Conservation (phyloP, 2,329 filamentous ascomycete species). For the Fusarium irregulare region DNA sequence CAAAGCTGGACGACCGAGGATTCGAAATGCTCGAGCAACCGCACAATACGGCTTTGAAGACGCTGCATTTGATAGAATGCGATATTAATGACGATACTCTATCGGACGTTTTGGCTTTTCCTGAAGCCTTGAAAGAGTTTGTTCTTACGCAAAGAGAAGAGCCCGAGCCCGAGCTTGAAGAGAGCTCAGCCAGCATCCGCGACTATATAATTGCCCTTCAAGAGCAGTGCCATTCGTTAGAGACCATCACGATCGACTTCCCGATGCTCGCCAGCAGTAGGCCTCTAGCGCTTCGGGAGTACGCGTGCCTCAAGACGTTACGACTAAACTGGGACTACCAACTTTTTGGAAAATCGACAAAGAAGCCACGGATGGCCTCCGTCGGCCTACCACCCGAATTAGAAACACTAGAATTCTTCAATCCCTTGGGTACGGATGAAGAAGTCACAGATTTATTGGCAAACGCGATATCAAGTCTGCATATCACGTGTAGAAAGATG, state of each 20-base stretch:
- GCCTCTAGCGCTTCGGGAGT: constrained; percentile 58
- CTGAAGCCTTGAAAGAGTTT: constrained; percentile 58
- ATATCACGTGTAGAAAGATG: constrained; percentile 53
- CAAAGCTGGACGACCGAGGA: constrained; percentile 59
- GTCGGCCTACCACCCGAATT: constrained; percentile 60
- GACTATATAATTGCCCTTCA: constrained; percentile 60
- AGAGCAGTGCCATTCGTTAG: constrained; percentile 56
- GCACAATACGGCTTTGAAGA: constrained; percentile 57
- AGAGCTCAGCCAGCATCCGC: constrained; percentile 59
- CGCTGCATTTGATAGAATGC: constrained; percentile 61
- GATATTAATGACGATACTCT: constrained; percentile 60
- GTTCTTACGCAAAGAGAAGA: constrained; percentile 59
- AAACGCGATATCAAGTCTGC: constrained; percentile 54
- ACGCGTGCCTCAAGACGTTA: constrained; percentile 54
- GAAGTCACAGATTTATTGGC: constrained; percentile 60
- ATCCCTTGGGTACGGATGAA: constrained; percentile 58
- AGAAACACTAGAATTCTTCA: constrained; percentile 59
- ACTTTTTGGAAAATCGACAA: constrained; percentile 59
- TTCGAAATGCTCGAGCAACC: constrained; percentile 62
- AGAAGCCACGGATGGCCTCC: constrained; percentile 58
- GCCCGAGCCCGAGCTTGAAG: constrained; percentile 57
- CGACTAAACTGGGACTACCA: constrained; percentile 61
- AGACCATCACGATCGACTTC: constrained; percentile 59
- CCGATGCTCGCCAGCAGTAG: constrained; percentile 54
- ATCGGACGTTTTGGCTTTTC: constrained; percentile 55